These are phyloP conservation scores for Eruca vesicaria DNA, from an alignment of 441 rosid genomes.

Conservation along the genomic window DNA sequence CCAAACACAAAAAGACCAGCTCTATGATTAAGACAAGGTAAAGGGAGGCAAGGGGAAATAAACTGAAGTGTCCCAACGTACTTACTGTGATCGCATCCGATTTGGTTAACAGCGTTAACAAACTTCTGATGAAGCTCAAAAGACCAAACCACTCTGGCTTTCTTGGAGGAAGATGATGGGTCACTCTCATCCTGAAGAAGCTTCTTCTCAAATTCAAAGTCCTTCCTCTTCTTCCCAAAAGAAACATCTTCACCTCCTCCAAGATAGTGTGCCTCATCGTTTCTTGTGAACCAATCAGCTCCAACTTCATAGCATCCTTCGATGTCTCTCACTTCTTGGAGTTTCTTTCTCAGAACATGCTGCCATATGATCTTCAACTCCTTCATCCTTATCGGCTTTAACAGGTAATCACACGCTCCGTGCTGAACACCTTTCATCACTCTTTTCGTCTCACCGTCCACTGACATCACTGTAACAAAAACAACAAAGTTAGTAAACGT, in stretches of 20 bases:
- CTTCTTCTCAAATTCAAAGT: slow-evolving; percentile 47
- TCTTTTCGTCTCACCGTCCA: slow-evolving; percentile 70
- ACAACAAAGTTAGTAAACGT: neutral
- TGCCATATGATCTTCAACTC: slow-evolving; percentile 82
- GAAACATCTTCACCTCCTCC: slow-evolving; percentile 52
- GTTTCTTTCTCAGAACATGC: slow-evolving; percentile 64
- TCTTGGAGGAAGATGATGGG: slow-evolving; percentile 51
- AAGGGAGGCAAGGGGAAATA: slow-evolving; percentile 17
- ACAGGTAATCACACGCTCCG: slow-evolving; percentile 79
- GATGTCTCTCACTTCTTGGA: slow-evolving; percentile 60
- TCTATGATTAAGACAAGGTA: slow-evolving; percentile 25
- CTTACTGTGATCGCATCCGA: slow-evolving; percentile 77
- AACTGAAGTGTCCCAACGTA: slow-evolving; percentile 24
- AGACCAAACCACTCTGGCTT: slow-evolving; percentile 77
- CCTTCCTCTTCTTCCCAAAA: slow-evolving; percentile 53
- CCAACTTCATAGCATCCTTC: slow-evolving; percentile 46
- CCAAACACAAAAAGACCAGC: slow-evolving; percentile 46
- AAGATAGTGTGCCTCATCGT: slow-evolving; percentile 42
- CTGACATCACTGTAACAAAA: slow-evolving; percentile 66
- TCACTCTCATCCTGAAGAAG: slow-evolving; percentile 56
- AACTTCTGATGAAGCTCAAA: slow-evolving; percentile 82
- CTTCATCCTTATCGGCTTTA: slow-evolving; percentile 77
- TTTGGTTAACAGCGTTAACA: slow-evolving; percentile 71
- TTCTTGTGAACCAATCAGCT: slow-evolving; percentile 47
- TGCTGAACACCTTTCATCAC: slow-evolving; percentile 83